Percentiles rank a stretch among this genome's conserved stretches.
Conservation (phyloP, 1,284 basidiomycete species). For the Puccinia hordei region DNA sequence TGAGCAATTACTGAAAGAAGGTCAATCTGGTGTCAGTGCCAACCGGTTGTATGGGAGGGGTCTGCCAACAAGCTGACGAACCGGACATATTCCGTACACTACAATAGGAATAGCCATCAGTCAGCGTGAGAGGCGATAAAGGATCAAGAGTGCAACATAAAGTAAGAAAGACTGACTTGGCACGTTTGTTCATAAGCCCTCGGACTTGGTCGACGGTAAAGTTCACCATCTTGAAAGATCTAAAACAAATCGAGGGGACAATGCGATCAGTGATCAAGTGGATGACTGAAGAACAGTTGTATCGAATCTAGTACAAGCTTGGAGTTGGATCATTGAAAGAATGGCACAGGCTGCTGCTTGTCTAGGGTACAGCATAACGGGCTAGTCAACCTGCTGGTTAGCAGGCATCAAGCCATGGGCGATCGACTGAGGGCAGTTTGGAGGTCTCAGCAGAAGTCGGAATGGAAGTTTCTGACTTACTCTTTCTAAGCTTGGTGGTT, state of each 20-base stretch:
- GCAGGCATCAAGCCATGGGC: too few species aligned
- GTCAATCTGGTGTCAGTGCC: background rate
- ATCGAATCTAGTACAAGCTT: too few species aligned
- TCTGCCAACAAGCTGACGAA: background rate
- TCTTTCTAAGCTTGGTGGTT: too few species aligned
- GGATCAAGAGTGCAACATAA: background rate
- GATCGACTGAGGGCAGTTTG: too few species aligned
- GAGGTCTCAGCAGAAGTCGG: too few species aligned
- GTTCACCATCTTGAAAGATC: constrained; percentile 51
- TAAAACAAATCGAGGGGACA: background rate
- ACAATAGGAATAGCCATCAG: constrained; percentile 49
- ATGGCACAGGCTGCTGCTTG: too few species aligned
- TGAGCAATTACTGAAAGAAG: constrained; percentile 58
- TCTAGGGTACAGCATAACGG: too few species aligned
- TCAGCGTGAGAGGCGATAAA: background rate
- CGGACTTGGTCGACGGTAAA: constrained; percentile 52
- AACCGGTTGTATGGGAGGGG: background rate
- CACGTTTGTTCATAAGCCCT: constrained; percentile 51
- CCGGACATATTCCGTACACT: constrained; percentile 52
- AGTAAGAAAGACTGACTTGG: constrained; percentile 49
- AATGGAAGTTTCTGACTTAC: too few species aligned
- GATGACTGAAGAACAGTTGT: too few species aligned
- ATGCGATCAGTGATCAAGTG: background rate
- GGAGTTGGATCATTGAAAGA: too few species aligned
- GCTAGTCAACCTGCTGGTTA: too few species aligned